Evolutionary conservation across 2,329 filamentous ascomycete species (phyloP).

Genomic region (Gyromitra esculenta): DNA sequence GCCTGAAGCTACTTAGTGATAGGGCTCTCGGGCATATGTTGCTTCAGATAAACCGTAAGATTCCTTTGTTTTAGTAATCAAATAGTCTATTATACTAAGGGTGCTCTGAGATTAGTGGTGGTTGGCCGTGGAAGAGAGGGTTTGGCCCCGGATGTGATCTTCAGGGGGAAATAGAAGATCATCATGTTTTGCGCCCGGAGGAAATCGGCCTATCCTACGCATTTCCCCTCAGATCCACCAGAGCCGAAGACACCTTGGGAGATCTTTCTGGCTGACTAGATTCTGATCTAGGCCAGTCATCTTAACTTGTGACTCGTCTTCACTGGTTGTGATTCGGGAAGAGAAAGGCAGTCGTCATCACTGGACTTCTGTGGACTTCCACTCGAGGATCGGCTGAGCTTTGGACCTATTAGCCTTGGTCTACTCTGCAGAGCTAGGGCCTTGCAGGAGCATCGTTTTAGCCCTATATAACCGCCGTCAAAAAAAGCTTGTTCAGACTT

Average conservation of each 20-base stretch:
- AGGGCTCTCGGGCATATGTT: background rate
- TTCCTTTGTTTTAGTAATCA: background rate
- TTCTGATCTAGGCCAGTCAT: slow-evolving; percentile 28
- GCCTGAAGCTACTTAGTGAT: background rate
- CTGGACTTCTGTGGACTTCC: slow-evolving; percentile 25
- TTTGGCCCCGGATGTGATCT: slow-evolving; percentile 19
- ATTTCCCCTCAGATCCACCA: slow-evolving; percentile 9
- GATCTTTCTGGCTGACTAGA: slow-evolving; percentile 20
- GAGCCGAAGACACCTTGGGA: slow-evolving; percentile 18
- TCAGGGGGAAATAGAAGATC: slow-evolving; percentile 34
- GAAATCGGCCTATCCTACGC: background rate
- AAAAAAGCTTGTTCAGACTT: slow-evolving; percentile 43
- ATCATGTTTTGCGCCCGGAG: slow-evolving; percentile 28
- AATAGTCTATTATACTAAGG: background rate
- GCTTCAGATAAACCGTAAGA: slow-evolving; percentile 1
- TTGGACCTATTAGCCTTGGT: slow-evolving; percentile 21
- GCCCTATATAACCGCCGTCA: slow-evolving; percentile 11
- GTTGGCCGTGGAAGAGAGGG: background rate
- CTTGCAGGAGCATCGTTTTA: slow-evolving; percentile 8
- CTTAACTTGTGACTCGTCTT: slow-evolving; percentile 36
- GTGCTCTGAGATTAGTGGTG: background rate
- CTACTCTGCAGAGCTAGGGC: slow-evolving; percentile 18
- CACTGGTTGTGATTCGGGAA: slow-evolving; percentile 41
- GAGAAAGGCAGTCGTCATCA: slow-evolving; percentile 33
- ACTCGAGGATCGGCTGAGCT: slow-evolving; percentile 25